These are phyloP conservation scores for Colletotrichum sp. DNA, from an alignment of 2,329 filamentous ascomycete species.

Conservation along the genomic window DNA sequence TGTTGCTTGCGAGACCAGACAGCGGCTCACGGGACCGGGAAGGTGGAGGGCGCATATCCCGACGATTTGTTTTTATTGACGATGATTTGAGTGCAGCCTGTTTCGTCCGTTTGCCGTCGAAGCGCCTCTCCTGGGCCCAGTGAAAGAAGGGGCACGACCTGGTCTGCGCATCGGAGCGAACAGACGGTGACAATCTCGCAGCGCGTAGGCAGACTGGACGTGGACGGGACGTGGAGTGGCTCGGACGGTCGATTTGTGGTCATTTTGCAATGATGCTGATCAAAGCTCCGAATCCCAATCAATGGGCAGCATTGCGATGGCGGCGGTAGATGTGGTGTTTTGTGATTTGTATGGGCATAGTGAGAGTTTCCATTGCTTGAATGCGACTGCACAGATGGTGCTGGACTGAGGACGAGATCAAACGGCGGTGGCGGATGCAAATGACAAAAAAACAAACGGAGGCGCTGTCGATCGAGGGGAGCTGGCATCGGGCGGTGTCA, in stretches of 20 bases:
- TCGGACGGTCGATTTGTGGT: not conserved
- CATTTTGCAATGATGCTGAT: not conserved
- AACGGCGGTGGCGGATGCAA: not conserved
- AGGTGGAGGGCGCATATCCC: not conserved
- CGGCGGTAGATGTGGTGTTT: not conserved
- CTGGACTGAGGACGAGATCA: not conserved
- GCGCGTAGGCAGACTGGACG: not conserved
- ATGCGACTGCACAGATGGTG: not conserved
- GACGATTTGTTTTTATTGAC: not conserved
- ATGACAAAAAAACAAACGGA: not conserved
- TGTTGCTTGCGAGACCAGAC: not conserved
- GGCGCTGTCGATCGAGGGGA: not conserved
- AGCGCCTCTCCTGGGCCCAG: not conserved
- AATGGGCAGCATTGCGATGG: not conserved
- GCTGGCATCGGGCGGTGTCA: not conserved
- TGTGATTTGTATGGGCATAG: not conserved
- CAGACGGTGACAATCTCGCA: conserved; percentile 7
- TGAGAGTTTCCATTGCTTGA: not conserved
- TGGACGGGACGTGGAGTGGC: not conserved
- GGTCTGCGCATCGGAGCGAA: not conserved
- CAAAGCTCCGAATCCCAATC: not conserved
- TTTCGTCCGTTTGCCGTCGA: not conserved
- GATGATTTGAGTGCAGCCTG: not conserved
- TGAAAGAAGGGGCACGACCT: not conserved
- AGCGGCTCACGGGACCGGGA: not conserved